Evolutionary conservation across 805 yeast species (phyloP).

Genomic region (Yamadazyma ubonensis): DNA sequence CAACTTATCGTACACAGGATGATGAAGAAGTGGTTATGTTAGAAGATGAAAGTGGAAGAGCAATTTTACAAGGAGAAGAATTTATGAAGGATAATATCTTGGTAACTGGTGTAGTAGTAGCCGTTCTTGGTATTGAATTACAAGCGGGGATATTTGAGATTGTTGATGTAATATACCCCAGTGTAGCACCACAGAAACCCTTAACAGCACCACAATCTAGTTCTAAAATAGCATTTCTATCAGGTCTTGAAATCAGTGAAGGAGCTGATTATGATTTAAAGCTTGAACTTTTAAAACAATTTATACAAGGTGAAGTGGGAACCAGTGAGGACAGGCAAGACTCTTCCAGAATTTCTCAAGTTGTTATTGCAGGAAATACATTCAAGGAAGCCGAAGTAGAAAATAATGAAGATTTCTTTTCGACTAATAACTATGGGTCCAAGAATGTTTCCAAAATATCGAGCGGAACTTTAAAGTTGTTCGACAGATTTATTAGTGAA

Average conservation of each 20-base stretch:
- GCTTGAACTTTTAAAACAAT: slow-evolving; percentile 63
- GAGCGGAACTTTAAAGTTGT: slow-evolving; percentile 45
- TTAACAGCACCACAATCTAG: slow-evolving; percentile 15
- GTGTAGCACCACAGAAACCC: slow-evolving; percentile 54
- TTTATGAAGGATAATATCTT: slow-evolving; percentile 54
- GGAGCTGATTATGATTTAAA: slow-evolving; percentile 42
- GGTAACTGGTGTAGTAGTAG: slow-evolving; percentile 89
- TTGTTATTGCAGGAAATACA: slow-evolving; percentile 76
- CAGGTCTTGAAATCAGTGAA: slow-evolving; percentile 67
- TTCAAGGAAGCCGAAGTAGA: slow-evolving; percentile 34
- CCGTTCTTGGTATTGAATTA: slow-evolving; percentile 81
- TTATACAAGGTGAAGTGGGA: slow-evolving; percentile 68
- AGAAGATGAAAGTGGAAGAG: slow-evolving; percentile 93
- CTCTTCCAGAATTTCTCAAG: slow-evolving; percentile 39
- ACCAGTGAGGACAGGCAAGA: slow-evolving; percentile 20
- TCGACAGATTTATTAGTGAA: slow-evolving; percentile 61
- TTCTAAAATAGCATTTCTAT: slow-evolving; percentile 57
- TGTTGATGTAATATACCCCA: slow-evolving; percentile 75
- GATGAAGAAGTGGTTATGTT: slow-evolving; percentile 52
- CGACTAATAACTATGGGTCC: slow-evolving; percentile 48
- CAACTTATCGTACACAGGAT: slow-evolving; percentile 20
- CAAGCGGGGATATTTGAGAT: slow-evolving; percentile 82
- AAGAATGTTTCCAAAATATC: slow-evolving; percentile 54
- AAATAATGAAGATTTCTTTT: slow-evolving; percentile 30
- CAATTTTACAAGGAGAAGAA: slow-evolving; percentile 62